These are phyloP conservation scores for Neurospora pannonica DNA, from an alignment of 495 filamentous ascomycete genomes.

Conservation along the genomic window DNA sequence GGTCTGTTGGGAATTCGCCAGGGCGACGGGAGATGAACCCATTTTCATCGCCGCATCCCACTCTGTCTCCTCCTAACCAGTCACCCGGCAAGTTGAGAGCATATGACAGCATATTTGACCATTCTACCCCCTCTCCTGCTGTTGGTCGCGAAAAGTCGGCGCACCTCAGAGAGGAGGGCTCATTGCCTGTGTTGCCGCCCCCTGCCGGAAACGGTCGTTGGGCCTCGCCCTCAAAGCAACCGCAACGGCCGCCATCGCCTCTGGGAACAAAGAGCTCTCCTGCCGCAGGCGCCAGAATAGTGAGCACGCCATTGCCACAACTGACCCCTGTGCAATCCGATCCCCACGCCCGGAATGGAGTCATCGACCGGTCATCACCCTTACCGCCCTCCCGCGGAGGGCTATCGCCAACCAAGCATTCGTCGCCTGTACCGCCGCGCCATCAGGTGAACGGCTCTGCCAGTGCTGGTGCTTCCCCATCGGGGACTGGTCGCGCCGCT, in stretches of 20 bases:
- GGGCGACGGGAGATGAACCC: constrained; percentile 18
- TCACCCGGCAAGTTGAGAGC: constrained; percentile 31
- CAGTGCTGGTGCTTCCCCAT: constrained; percentile 8
- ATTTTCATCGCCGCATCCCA: constrained; percentile 37
- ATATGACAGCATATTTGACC: constrained; percentile 30
- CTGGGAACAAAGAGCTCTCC: constrained; percentile 21
- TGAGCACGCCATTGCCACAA: constrained; percentile 19
- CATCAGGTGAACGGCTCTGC: constrained; percentile 9
- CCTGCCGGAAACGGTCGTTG: constrained; percentile 20
- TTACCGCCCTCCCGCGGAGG: constrained; percentile 52
- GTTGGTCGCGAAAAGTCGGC: background rate
- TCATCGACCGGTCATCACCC: constrained; percentile 21
- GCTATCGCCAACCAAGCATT: constrained; percentile 69
- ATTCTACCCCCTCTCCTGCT: constrained; percentile 14
- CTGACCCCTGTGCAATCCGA: constrained; percentile 12
- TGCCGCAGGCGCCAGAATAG: constrained; percentile 4
- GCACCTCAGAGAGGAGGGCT: constrained; percentile 7
- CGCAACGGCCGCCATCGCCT: constrained; percentile 19
- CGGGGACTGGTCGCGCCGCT: constrained; percentile 16
- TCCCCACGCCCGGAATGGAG: constrained; percentile 5
- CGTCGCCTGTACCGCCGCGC: constrained; percentile 30
- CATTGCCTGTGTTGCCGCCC: constrained; percentile 4
- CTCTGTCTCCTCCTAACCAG: constrained; percentile 29
- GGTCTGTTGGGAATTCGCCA: constrained; percentile 1
- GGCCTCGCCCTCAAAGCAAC: constrained; percentile 22